Conservation (phyloP, 2,329 filamentous ascomycete species). For the Dactylella cylindrospora region DNA sequence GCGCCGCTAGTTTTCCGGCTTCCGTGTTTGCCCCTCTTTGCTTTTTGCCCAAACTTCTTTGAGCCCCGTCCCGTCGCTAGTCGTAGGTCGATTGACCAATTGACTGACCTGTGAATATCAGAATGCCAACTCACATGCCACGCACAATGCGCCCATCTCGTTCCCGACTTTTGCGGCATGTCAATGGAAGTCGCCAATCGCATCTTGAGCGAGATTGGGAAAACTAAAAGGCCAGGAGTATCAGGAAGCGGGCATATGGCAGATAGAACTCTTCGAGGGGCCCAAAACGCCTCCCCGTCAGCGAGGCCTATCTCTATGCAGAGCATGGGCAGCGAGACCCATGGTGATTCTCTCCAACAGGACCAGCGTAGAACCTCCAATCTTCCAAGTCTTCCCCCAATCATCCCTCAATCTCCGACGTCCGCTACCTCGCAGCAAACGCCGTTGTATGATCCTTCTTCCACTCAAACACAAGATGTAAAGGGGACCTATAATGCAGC, state of each 20-base stretch:
- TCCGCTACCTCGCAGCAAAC: conserved; percentile 44
- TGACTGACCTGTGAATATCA: conserved; percentile 50
- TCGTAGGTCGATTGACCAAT: no score
- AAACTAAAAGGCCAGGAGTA: conserved; percentile 54
- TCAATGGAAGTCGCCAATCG: conserved; percentile 96
- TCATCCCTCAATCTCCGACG: conserved; percentile 20
- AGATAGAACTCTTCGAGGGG: conserved; percentile 22
- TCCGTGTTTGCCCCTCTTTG: not conserved
- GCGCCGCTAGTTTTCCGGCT: conserved; percentile 4
- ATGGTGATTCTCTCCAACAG: conserved; percentile 23
- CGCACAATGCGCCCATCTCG: conserved; percentile 85
- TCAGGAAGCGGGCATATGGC: conserved; percentile 33
- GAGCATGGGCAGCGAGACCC: conserved; percentile 52
- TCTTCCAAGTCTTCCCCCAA: conserved; percentile 9
- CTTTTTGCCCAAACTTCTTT: no score
- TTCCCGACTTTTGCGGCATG: conserved; percentile 99
- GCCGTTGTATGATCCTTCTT: conserved; percentile 52
- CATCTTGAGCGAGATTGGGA: conserved; percentile 82
- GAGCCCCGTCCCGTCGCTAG: no score
- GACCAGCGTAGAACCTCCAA: conserved; percentile 49
- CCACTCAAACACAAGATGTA: conserved; percentile 36
- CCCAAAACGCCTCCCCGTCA: conserved; percentile 1
- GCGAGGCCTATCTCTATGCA: conserved; percentile 51
- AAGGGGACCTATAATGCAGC: conserved; percentile 51
- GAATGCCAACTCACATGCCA: conserved; percentile 93